Conservation (phyloP, 208 protist species). For the Trichomonas tenax region DNA sequence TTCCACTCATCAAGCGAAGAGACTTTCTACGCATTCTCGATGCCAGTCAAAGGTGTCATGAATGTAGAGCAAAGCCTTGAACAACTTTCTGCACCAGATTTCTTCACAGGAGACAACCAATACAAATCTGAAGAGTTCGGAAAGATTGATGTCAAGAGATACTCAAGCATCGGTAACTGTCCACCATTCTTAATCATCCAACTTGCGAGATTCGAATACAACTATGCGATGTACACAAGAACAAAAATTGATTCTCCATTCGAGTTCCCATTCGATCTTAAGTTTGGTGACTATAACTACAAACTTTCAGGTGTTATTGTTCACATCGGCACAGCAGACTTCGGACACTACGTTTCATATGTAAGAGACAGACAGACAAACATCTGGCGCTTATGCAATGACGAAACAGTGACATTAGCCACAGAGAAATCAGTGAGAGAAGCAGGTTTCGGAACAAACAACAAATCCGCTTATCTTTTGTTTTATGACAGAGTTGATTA, state of each 20-base stretch:
- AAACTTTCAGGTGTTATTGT: constrained; percentile 48
- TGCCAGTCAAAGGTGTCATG: background rate
- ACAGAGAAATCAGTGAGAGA: background rate
- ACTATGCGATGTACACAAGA: background rate
- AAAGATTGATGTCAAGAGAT: background rate
- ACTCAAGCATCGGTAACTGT: background rate
- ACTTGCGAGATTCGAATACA: background rate
- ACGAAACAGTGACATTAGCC: background rate
- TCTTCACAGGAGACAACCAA: background rate
- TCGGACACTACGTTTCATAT: constrained; percentile 54
- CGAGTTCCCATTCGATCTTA: background rate
- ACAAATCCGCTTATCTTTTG: background rate
- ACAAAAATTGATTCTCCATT: background rate
- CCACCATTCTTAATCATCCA: background rate
- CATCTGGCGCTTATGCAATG: background rate
- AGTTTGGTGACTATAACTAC: constrained; percentile 30
- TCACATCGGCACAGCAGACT: constrained; percentile 47
- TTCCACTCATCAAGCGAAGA: background rate
- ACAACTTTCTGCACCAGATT: background rate
- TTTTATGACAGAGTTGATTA: background rate
- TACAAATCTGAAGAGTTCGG: background rate
- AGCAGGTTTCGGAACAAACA: background rate
- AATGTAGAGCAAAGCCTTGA: background rate
- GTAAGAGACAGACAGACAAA: constrained; percentile 38
- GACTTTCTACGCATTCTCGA: background rate